These are phyloP conservation scores for Trichoderma sp. DNA, from an alignment of 2,329 filamentous ascomycete species.

Conservation along the genomic window DNA sequence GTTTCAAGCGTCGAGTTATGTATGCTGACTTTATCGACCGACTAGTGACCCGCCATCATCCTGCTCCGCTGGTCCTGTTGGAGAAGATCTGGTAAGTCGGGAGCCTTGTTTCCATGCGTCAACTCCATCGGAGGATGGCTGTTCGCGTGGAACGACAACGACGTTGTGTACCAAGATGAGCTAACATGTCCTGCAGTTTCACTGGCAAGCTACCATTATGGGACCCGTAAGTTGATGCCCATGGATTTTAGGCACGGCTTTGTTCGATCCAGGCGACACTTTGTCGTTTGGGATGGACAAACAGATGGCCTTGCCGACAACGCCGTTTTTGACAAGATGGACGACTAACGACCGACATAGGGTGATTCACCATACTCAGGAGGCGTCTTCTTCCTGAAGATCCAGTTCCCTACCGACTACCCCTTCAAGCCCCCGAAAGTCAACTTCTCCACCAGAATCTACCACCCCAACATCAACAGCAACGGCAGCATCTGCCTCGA, in stretches of 20 bases:
- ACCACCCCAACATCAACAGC: conserved; percentile 99
- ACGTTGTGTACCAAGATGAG: conserved; percentile 7
- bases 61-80: conserved; percentile 94
- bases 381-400: conserved; percentile 97
- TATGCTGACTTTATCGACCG: conserved; percentile 26
- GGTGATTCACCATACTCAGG: conserved; percentile 96
- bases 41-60: conserved; percentile 93
- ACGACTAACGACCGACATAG: conserved; percentile 49
- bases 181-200: conserved; percentile 65
- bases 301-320: not conserved
- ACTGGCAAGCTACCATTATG: conserved; percentile 99
- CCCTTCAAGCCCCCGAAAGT: conserved; percentile 99
- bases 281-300: not conserved
- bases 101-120: conserved; percentile 21
- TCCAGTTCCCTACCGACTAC: conserved; percentile 99
- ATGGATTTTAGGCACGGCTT: not conserved
- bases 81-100: conserved; percentile 90
- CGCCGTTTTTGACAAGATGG: not conserved
- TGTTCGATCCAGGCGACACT: not conserved
- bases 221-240: conserved; percentile 71
- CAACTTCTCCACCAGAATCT: conserved; percentile 99
- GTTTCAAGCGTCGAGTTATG: not conserved
- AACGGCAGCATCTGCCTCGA: conserved; percentile 99
- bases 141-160: not conserved
- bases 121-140: not conserved